These are phyloP conservation scores for Pseudopithomyces chartarum DNA, from an alignment of 2,329 filamentous ascomycete genomes.

Conservation along the genomic window DNA sequence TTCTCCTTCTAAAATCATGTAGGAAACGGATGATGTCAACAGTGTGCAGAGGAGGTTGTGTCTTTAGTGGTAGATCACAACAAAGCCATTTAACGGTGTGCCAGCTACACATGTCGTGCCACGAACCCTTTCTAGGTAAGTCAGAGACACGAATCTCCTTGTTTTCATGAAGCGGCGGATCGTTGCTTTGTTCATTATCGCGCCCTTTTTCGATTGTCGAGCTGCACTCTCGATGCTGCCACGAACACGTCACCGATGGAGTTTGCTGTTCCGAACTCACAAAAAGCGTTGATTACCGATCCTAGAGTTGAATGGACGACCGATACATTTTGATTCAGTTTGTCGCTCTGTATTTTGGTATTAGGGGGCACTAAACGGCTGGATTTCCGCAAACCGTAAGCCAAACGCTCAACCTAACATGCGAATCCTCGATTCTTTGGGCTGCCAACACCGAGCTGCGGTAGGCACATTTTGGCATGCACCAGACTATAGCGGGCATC, in stretches of 20 bases:
- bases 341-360: not conserved
- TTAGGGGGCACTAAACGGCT: not conserved
- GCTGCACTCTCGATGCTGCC: not conserved
- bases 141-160: not conserved
- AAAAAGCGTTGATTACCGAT: not conserved
- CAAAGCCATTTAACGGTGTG: not conserved
- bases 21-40: not conserved
- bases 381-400: constrained; percentile 1
- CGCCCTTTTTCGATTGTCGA: not conserved
- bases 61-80: not conserved
- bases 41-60: not conserved
- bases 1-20: not conserved
- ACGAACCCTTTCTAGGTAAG: not conserved
- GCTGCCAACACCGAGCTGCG: not conserved
- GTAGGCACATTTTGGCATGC: not conserved
- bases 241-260: not conserved
- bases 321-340: not conserved
- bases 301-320: not conserved
- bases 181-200: not conserved
- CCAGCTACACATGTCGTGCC: not conserved
- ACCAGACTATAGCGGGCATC: not conserved
- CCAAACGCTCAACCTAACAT: not conserved
- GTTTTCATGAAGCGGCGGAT: not conserved
- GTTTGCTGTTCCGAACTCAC: not conserved
- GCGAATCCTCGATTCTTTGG: not conserved